phyloP scores from a whole-genome alignment of 108 stramenopile species.

The Schizochytrium sp. region DNA sequence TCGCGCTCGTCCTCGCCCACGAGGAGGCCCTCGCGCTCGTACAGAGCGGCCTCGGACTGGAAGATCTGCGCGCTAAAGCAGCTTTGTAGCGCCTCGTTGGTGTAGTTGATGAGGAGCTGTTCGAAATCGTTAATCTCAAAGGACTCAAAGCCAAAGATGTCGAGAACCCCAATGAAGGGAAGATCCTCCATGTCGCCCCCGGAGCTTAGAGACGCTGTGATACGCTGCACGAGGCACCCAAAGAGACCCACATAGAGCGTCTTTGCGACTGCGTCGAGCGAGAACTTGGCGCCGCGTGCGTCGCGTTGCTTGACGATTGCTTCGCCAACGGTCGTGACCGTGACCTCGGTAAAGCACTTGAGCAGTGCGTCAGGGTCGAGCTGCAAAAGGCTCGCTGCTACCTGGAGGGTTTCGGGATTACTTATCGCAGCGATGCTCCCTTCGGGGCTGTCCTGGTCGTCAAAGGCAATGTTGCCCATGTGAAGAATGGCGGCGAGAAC shows the following conservation, averaged over 20 bases:
- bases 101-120: slow-evolving; percentile 92
- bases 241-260: slow-evolving; percentile 28
- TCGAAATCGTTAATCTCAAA: slow-evolving; percentile 68
- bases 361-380: background rate
- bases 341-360: background rate
- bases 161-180: slow-evolving; percentile 25
- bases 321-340: background rate
- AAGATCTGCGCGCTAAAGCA: slow-evolving; percentile 82
- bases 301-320: background rate
- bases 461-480: slow-evolving; percentile 26
- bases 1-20: slow-evolving; percentile 15
- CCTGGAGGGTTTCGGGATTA: slow-evolving; percentile 29
- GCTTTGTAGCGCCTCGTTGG: slow-evolving; percentile 82
- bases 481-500: slow-evolving; percentile 30
- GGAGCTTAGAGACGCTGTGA: background rate
- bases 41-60: slow-evolving; percentile 72
- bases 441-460: background rate
- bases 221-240: slow-evolving; percentile 24
- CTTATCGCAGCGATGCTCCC: background rate
- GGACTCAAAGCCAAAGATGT: slow-evolving; percentile 33
- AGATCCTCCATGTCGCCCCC: background rate
- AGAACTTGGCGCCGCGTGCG: background rate
- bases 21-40: slow-evolving; percentile 58
- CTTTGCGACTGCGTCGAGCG: slow-evolving; percentile 32
- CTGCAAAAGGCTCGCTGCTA: slow-evolving; percentile 23